These are phyloP conservation scores for Coccomyxa sp. DNA, from an alignment of 139 green algal species.

Conservation along the genomic window DNA sequence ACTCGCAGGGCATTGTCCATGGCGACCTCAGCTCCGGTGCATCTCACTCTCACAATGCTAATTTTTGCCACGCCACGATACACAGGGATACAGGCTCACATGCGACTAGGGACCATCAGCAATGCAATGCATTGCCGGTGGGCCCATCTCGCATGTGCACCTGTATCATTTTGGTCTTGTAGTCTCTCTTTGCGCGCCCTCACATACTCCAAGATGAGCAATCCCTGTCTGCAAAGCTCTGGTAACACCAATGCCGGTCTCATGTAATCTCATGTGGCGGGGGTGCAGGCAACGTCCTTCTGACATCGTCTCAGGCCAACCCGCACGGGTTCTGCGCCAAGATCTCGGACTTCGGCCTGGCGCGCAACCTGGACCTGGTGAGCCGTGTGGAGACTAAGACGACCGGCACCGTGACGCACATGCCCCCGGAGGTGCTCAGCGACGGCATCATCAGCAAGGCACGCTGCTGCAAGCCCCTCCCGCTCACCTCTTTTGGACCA, in stretches of 20 bases:
- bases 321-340: slow-evolving; percentile 1
- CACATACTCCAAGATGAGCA: too few species aligned
- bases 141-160: too few species aligned
- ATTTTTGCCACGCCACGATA: too few species aligned
- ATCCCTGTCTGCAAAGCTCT: too few species aligned
- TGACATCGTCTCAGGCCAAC: background rate
- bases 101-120: too few species aligned
- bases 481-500: too few species aligned
- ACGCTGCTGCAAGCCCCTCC: background rate
- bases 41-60: background rate
- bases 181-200: too few species aligned
- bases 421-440: background rate
- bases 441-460: slow-evolving; percentile 9
- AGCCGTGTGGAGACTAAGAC: slow-evolving; percentile 9
- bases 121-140: too few species aligned
- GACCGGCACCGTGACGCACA: slow-evolving; percentile 28
- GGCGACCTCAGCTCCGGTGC: background rate
- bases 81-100: too few species aligned
- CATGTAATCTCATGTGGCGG: too few species aligned
- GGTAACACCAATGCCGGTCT: too few species aligned
- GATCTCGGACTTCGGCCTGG: slow-evolving; percentile 65
- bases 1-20: slow-evolving; percentile 16
- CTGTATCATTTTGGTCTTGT: too few species aligned
- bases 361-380: slow-evolving; percentile 30
- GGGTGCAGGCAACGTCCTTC: slow-evolving; percentile 13